Base-by-base conservation (phyloP, 2,329 filamentous ascomycete genomes). In the Anthostomella pinea region DNA sequence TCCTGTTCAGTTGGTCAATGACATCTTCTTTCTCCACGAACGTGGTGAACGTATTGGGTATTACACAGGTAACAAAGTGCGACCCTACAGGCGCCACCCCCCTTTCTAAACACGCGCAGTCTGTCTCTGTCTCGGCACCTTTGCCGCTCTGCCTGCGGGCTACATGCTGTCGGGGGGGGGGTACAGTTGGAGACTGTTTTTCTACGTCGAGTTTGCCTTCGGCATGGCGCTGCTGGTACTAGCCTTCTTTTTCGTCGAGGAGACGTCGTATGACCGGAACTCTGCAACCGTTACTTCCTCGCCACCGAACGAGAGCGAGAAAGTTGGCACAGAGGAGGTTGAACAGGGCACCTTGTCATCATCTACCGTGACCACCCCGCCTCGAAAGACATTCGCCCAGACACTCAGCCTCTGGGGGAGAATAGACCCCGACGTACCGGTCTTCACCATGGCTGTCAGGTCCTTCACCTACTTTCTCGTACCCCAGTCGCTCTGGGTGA, bases 121-220 rank as follows among this genome's bases (percentile, higher is more conserved):
- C 10, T 73, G 70, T 34, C 67, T 80, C 16, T 79, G 75, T 45
- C 64, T 77, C 7, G 76, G 75, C 8, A 65, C 73, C 0, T 75
- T 72, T 1, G 75, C 75, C 1, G 74, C 76, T 0, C 58, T 82
- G 1, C 79, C 75, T 33, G 74, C 77, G 6, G 75, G 76, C 6
- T 80, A 79, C 55, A 81, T 81, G 72, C 68, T 81, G 7, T 66
- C 70, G 0, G 75, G 66, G 0, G 75, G 66, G 3, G 76, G 75
- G 1, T 70, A 76, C 49, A 73, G 73, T 7, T 81, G 76, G 76
- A 65, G 70, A 8, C 65, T 81, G 0, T 81, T 75, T 61, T 81
- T 81, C 62, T 79, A 79, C 51, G 75, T 80, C 35, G 72, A 75
- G 48, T 68, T 76, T 33, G 77, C 75, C 2, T 80, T 81, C 40